Evolutionary conservation across 2,329 filamentous ascomycete genomes (phyloP).

Genomic region (Ascosphaera pollenicola): DNA sequence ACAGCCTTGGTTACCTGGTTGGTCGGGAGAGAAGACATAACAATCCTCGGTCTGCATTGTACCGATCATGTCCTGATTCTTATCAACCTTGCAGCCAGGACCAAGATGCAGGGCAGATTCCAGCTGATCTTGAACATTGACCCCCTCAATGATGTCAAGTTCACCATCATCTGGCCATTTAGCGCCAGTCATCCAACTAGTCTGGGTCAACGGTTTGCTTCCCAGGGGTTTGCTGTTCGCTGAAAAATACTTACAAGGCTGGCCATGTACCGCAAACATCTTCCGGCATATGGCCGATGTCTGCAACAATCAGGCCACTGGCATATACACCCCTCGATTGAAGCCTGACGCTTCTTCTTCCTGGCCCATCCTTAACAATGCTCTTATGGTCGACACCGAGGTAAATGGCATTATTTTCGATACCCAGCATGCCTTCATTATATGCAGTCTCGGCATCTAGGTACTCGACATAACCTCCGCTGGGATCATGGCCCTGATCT

Average conservation of each 20-base stretch:
- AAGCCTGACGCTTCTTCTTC: conserved; percentile 50
- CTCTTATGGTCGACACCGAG: conserved; percentile 47
- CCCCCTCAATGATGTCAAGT: conserved; percentile 63
- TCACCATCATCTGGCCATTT: conserved; percentile 50
- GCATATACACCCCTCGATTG: conserved; percentile 41
- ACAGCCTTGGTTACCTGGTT: conserved; percentile 35
- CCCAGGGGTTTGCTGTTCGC: neutral
- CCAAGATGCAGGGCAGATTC: conserved; percentile 47
- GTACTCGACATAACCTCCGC: conserved; percentile 53
- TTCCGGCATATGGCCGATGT: conserved; percentile 51
- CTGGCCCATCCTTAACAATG: conserved; percentile 26
- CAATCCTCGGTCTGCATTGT: conserved; percentile 33
- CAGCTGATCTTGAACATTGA: conserved; percentile 39
- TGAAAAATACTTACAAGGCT: conserved; percentile 28
- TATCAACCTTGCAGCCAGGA: conserved; percentile 34
- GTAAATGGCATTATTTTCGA: conserved; percentile 33
- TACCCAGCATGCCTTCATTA: conserved; percentile 34
- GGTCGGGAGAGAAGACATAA: conserved; percentile 24
- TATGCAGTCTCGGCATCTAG: conserved; percentile 36
- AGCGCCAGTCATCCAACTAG: conserved; percentile 35
- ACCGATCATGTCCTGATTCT: conserved; percentile 25
- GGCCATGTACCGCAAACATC: conserved; percentile 53
- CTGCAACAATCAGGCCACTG: conserved; percentile 47
- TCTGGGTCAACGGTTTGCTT: conserved; percentile 4
- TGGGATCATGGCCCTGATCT: conserved; percentile 36